These are phyloP conservation scores for Endoconidiophora laricicola DNA, from an alignment of 2,329 filamentous ascomycete genomes.

Conservation along the genomic window DNA sequence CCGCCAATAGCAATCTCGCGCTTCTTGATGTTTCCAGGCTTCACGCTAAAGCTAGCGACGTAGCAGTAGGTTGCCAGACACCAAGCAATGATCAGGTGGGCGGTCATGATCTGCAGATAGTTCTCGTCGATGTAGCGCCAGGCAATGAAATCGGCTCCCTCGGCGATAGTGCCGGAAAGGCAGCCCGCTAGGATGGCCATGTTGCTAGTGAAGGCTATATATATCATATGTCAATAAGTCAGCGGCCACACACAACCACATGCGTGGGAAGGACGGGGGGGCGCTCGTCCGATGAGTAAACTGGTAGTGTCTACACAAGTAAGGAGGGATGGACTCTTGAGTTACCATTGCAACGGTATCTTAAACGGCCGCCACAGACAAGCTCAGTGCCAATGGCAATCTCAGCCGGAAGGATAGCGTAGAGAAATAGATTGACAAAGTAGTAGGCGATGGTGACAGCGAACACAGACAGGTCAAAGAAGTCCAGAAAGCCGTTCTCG, in stretches of 20 bases:
- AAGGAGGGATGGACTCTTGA: background rate
- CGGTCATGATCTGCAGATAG: slow-evolving; percentile 69
- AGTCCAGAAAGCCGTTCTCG: slow-evolving; percentile 46
- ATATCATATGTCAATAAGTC: no score
- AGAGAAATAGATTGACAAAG: slow-evolving; percentile 54
- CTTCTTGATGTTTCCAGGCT: slow-evolving; percentile 51
- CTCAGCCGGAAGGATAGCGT: slow-evolving; percentile 59
- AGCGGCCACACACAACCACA: background rate
- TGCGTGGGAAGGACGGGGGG: background rate
- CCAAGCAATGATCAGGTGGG: slow-evolving; percentile 64
- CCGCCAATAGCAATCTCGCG: slow-evolving; percentile 73
- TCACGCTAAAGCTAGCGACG: slow-evolving; percentile 63
- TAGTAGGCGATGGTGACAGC: slow-evolving; percentile 66
- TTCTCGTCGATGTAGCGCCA: slow-evolving; percentile 93
- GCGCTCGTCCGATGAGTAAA: background rate
- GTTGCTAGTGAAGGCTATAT: slow-evolving; percentile 56
- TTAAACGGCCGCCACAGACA: slow-evolving; percentile 52
- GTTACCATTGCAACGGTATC: slow-evolving; percentile 66
- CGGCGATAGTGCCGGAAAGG: slow-evolving; percentile 54
- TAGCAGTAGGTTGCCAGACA: slow-evolving; percentile 65
- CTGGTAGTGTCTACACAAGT: background rate
- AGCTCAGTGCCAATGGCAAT: slow-evolving; percentile 56
- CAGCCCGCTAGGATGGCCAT: slow-evolving; percentile 54
- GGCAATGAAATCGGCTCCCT: slow-evolving; percentile 68
- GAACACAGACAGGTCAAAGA: slow-evolving; percentile 53